phyloP scores from a whole-genome alignment of 495 filamentous ascomycete species.

The Choiromyces venosus region DNA sequence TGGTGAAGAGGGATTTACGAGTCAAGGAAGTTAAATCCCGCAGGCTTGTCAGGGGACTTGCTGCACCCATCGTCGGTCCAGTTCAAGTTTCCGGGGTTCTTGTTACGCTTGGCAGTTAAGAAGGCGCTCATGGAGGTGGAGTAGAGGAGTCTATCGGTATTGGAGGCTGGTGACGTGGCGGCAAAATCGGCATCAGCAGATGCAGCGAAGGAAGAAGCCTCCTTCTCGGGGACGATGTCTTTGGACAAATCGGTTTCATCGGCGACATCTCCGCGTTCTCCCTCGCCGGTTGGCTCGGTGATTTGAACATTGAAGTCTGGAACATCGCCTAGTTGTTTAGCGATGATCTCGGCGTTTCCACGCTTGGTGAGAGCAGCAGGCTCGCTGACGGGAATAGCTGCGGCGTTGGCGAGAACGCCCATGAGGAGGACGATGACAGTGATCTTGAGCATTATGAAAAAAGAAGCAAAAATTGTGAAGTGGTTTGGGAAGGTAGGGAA shows the following conservation, averaged over 20 bases:
- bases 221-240: conserved; percentile 13
- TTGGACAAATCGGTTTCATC: conserved; percentile 17
- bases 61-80: conserved; percentile 49
- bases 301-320: conserved; percentile 13
- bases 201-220: neutral
- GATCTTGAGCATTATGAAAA: conserved; percentile 1
- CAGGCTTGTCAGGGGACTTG: conserved; percentile 46
- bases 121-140: conserved; percentile 7
- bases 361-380: conserved; percentile 11
- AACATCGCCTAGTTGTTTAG: neutral
- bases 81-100: conserved; percentile 43
- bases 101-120: conserved; percentile 16
- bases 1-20: conserved; percentile 14
- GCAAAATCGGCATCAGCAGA: neutral
- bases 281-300: conserved; percentile 10
- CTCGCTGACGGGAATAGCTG: neutral
- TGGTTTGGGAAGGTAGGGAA: neutral
- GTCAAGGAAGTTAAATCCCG: conserved; percentile 46
- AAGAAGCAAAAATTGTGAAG: neutral
- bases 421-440: conserved; percentile 11
- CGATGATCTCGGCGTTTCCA: neutral
- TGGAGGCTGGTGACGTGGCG: neutral
- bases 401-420: conserved; percentile 10
- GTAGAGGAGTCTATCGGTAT: conserved; percentile 25
- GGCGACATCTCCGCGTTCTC: conserved; percentile 12